A percentile compares a stretch with the other conserved stretches of the same genome.
phyloP scores from a whole-genome alignment of 192 early-diverging fungal species.

The Mortierella hygrophila region DNA sequence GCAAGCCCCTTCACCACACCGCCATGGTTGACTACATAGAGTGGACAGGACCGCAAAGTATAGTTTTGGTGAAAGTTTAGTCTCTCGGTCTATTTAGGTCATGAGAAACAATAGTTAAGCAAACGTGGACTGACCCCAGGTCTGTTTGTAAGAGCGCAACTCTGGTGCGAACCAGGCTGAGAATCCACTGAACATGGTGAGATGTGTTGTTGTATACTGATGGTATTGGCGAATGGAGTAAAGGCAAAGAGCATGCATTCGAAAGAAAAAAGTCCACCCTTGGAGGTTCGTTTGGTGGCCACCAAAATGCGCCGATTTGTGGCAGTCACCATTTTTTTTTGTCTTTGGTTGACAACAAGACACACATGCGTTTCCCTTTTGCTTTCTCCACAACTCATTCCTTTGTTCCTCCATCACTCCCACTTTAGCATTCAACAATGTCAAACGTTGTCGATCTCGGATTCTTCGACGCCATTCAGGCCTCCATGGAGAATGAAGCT shows the following conservation, averaged over 20 bases:
- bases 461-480: slow-evolving; percentile 54
- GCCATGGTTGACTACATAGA: slow-evolving; percentile 25
- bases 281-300: not conserved
- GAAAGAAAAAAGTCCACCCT: not conserved
- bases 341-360: not conserved
- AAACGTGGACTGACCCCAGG: slow-evolving; percentile 23
- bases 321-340: not conserved
- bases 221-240: not conserved
- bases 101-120: not conserved
- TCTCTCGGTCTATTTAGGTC: not conserved
- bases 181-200: slow-evolving; percentile 24
- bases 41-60: not conserved
- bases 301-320: not conserved
- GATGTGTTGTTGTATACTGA: too few relatives aligned
- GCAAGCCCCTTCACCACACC: slow-evolving; percentile 11
- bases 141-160: slow-evolving; percentile 7
- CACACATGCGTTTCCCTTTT: not conserved
- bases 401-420: not conserved
- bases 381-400: not conserved
- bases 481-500: slow-evolving; percentile 49
- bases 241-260: not conserved
- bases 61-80: not conserved
- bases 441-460: slow-evolving; percentile 47
- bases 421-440: slow-evolving; percentile 13
- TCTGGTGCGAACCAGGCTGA: slow-evolving; percentile 46